Percentiles rank a stretch among this genome's conserved stretches.
Evolutionary conservation across 805 yeast species (phyloP).

Genomic region (Candida railenensis): DNA sequence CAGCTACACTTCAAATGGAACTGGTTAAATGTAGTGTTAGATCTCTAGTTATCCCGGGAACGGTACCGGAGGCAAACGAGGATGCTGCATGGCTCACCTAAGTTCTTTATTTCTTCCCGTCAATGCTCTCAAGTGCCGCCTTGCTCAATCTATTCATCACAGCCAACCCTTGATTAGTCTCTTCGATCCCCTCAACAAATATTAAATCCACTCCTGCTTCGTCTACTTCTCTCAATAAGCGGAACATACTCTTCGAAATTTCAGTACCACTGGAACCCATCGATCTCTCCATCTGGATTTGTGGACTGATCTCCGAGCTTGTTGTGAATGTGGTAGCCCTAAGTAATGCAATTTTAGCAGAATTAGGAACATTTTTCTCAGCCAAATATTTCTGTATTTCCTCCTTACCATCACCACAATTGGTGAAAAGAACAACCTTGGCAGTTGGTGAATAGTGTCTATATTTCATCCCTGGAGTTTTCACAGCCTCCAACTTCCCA

Average conservation of each 20-base stretch:
- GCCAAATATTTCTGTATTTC: slow-evolving; percentile 30
- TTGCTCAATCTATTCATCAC: slow-evolving; percentile 88
- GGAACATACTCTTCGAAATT: slow-evolving; percentile 75
- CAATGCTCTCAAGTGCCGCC: slow-evolving; percentile 64
- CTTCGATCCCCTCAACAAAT: slow-evolving; percentile 80
- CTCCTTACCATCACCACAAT: slow-evolving; percentile 43
- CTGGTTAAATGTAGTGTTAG: no score
- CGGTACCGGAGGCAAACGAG: no score
- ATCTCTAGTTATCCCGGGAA: no score
- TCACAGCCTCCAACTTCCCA: slow-evolving; percentile 63
- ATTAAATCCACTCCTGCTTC: slow-evolving; percentile 65
- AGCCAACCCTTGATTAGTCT: slow-evolving; percentile 82
- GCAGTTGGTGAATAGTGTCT: slow-evolving; percentile 93
- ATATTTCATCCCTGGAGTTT: slow-evolving; percentile 98
- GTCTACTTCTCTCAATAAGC: slow-evolving; percentile 73
- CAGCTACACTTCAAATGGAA: no score
- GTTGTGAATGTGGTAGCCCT: slow-evolving; percentile 37
- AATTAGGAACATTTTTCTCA: slow-evolving; percentile 6
- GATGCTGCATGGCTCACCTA: no score
- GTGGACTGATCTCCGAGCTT: slow-evolving; percentile 15
- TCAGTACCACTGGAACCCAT: slow-evolving; percentile 52
- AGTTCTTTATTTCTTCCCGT: not conserved
- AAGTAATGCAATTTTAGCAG: slow-evolving; percentile 50
- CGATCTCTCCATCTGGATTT: slow-evolving; percentile 25
- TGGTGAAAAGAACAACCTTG: slow-evolving; percentile 64